These are phyloP conservation scores for Saprolegnia diclina DNA, from an alignment of 352 stramenopile genomes.

Conservation along the genomic window DNA sequence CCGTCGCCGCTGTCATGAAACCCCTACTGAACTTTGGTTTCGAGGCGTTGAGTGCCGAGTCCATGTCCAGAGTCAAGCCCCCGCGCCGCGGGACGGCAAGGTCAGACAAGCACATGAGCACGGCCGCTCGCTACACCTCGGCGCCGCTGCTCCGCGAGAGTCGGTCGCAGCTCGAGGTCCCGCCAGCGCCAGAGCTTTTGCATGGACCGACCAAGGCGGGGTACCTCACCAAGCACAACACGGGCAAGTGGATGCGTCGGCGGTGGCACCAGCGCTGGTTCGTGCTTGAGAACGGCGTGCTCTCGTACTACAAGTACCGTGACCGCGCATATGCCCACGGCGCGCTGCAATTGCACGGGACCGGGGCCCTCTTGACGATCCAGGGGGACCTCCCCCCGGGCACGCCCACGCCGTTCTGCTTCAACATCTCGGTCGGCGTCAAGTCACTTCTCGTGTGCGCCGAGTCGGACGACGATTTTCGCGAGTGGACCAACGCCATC, in stretches of 20 bases:
- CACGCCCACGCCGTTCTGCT: slow-evolving; percentile 77
- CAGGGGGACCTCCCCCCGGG: slow-evolving; percentile 58
- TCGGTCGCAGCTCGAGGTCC: too few species aligned
- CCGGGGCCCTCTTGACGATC: slow-evolving; percentile 54
- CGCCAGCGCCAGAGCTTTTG: too few species aligned
- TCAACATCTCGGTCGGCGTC: slow-evolving; percentile 44
- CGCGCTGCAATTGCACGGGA: slow-evolving; percentile 41
- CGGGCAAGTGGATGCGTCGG: slow-evolving; percentile 71
- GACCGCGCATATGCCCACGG: slow-evolving; percentile 42
- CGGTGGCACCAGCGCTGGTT: slow-evolving; percentile 82
- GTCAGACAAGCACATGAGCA: too few species aligned
- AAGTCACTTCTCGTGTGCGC: slow-evolving; percentile 55
- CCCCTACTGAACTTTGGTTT: too few species aligned
- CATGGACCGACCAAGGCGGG: slow-evolving; percentile 25
- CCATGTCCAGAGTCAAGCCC: too few species aligned
- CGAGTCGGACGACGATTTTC: slow-evolving; percentile 63
- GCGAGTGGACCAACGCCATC: slow-evolving; percentile 68
- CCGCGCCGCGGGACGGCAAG: too few species aligned
- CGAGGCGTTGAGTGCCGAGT: too few species aligned
- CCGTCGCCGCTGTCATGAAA: too few species aligned
- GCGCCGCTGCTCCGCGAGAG: too few species aligned
- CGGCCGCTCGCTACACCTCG: too few species aligned
- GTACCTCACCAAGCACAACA: slow-evolving; percentile 75
- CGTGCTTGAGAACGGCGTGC: slow-evolving; percentile 55
- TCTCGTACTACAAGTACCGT: slow-evolving; percentile 51